Conservation (phyloP, 1,284 basidiomycete genomes). For the Marasmius oreades region DNA sequence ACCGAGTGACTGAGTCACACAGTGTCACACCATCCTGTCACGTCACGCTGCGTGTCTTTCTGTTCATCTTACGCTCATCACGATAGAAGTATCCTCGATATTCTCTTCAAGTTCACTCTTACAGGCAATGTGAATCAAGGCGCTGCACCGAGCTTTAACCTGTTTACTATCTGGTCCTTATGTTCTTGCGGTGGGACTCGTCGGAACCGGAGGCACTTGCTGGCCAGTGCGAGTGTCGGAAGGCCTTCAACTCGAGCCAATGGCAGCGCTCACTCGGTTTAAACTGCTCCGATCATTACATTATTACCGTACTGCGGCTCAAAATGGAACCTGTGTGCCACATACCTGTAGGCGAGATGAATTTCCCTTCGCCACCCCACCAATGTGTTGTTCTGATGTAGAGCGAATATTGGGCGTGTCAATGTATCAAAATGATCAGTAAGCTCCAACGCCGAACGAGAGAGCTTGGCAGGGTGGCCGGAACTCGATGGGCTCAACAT, state of each 20-base stretch:
- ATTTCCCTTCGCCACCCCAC: constrained; percentile 62
- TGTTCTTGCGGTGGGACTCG: too few species aligned
- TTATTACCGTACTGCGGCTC: constrained; percentile 50
- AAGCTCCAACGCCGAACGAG: constrained; percentile 43
- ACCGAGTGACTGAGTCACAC: too few species aligned
- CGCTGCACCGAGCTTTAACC: too few species aligned
- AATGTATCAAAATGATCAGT: constrained; percentile 75
- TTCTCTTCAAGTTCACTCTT: too few species aligned
- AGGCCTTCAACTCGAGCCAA: too few species aligned
- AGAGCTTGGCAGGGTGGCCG: constrained; percentile 34
- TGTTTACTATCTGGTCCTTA: too few species aligned
- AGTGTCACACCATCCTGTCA: too few species aligned
- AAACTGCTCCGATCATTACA: constrained; percentile 60
- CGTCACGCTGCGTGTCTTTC: too few species aligned
- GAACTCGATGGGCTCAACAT: constrained; percentile 59
- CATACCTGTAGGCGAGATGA: constrained; percentile 61
- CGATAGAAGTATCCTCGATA: too few species aligned
- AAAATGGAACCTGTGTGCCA: constrained; percentile 43
- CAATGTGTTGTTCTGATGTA: constrained; percentile 55
- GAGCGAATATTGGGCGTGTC: constrained; percentile 45
- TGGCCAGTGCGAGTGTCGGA: too few species aligned
- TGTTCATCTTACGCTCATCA: too few species aligned
- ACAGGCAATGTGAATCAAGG: too few species aligned
- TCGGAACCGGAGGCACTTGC: constrained; percentile 17
- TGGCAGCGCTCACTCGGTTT: constrained; percentile 54